A percentile compares a stretch with the other conserved stretches of the same genome.
These are phyloP conservation scores for Syzygium syzygioides DNA, from an alignment of 441 rosid genomes.

Conservation along the genomic window DNA sequence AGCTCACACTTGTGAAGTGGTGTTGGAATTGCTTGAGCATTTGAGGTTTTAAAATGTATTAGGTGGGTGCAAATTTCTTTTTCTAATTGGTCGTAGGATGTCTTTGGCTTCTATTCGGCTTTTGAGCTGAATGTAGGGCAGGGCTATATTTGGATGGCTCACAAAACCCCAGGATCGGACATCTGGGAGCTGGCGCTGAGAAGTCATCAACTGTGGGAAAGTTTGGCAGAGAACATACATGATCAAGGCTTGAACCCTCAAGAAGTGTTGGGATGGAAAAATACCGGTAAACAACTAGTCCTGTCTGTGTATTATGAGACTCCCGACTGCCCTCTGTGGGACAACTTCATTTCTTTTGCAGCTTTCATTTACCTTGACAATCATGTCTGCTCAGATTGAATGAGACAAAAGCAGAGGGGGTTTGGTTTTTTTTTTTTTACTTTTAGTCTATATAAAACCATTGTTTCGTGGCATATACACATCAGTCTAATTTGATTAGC, in stretches of 20 bases:
- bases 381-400: background rate
- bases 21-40: background rate
- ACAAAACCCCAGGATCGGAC: constrained; percentile 60
- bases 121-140: constrained; percentile 48
- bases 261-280: constrained; percentile 72
- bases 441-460: background rate
- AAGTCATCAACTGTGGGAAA: constrained; percentile 66
- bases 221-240: constrained; percentile 40
- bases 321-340: background rate
- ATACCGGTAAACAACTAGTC: constrained; percentile 39
- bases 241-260: constrained; percentile 59
- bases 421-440: background rate
- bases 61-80: background rate
- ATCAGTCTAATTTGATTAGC: background rate
- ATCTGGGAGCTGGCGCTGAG: constrained; percentile 68
- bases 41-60: background rate
- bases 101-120: constrained; percentile 8
- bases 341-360: background rate
- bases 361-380: background rate
- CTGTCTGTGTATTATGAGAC: background rate
- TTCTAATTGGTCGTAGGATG: constrained; percentile 6
- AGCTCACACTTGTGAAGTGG: background rate
- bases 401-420: background rate
- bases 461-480: background rate
- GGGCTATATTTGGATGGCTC: constrained; percentile 87